These are phyloP conservation scores for Plasmodium yoelii DNA, from an alignment of 169 alveolate genomes.

Conservation along the genomic window DNA sequence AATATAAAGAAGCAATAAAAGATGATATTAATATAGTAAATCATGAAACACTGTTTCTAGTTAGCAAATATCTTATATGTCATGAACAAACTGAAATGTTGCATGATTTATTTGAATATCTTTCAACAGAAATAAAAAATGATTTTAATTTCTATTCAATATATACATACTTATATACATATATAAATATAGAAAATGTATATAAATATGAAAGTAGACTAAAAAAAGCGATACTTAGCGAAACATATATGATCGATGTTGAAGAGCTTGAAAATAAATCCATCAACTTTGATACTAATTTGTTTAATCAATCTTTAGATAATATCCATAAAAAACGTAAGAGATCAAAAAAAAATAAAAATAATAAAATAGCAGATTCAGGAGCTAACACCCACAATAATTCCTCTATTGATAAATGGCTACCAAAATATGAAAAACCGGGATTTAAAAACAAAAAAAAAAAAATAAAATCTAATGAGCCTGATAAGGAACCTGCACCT, in stretches of 20 bases:
- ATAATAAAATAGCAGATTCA: not conserved
- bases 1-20: conserved; percentile 33
- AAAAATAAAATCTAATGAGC: conserved; percentile 6
- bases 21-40: conserved; percentile 24
- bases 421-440: conserved; percentile 55
- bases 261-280: conserved; percentile 67
- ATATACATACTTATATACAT: conserved; percentile 63
- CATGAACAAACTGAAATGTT: conserved; percentile 19
- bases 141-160: conserved; percentile 24
- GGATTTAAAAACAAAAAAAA: conserved; percentile 44
- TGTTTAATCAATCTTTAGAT: not conserved
- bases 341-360: conserved; percentile 9
- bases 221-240: conserved; percentile 41
- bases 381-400: not conserved
- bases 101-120: conserved; percentile 29
- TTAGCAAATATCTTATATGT: conserved; percentile 47
- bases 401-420: conserved; percentile 41
- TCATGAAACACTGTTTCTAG: conserved; percentile 43
- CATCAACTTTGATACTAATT: not conserved
- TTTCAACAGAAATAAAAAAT: conserved; percentile 28
- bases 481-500: not conserved
- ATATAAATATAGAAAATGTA: conserved; percentile 29
- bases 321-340: conserved; percentile 25
- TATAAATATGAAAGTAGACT: conserved; percentile 45
- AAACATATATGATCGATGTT: conserved; percentile 67